phyloP scores from a whole-genome alignment of 768 basidiomycete genomes.

The Calocera viscosa region DNA sequence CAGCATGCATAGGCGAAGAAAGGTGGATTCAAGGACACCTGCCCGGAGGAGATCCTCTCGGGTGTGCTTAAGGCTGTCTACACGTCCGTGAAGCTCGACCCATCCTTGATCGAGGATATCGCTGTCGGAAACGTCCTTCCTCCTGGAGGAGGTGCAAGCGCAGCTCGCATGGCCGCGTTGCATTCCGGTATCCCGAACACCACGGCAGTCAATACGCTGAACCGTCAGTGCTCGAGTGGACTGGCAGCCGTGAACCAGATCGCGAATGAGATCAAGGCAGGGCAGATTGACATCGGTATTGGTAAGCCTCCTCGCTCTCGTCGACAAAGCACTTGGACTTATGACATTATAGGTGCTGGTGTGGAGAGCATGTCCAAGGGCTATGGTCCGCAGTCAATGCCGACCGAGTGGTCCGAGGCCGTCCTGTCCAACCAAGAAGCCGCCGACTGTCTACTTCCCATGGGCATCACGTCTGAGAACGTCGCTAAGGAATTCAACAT shows the following conservation, averaged over 20 bases:
- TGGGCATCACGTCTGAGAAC: constrained; percentile 94
- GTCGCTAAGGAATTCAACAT: constrained; percentile 68
- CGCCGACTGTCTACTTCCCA: constrained; percentile 70
- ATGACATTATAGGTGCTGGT: constrained; percentile 48
- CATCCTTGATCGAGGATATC: constrained; percentile 71
- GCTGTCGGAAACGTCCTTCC: constrained; percentile 82
- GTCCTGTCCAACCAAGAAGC: constrained; percentile 56
- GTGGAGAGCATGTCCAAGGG: constrained; percentile 84
- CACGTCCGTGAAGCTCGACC: constrained; percentile 55
- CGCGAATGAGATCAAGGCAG: constrained; percentile 61
- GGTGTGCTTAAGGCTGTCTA: constrained; percentile 66
- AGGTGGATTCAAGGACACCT: constrained; percentile 84
- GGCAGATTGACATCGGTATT: constrained; percentile 82
- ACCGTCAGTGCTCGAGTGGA: constrained; percentile 84
- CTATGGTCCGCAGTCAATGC: constrained; percentile 46
- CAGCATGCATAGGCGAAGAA: constrained; percentile 47
- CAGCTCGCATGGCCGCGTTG: constrained; percentile 77
- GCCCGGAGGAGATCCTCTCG: constrained; percentile 68
- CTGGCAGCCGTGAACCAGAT: constrained; percentile 71
- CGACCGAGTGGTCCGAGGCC: constrained; percentile 49
- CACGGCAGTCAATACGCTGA: constrained; percentile 64
- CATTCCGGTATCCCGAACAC: constrained; percentile 74
- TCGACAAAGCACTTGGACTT: neutral
- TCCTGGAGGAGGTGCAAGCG: constrained; percentile 66
- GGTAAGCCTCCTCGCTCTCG: constrained; percentile 36